Percentiles rank a stretch among this genome's conserved stretches.
phyloP scores from a whole-genome alignment of 2,329 filamentous ascomycete genomes.

The Ophiocordyceps unilateralis region DNA sequence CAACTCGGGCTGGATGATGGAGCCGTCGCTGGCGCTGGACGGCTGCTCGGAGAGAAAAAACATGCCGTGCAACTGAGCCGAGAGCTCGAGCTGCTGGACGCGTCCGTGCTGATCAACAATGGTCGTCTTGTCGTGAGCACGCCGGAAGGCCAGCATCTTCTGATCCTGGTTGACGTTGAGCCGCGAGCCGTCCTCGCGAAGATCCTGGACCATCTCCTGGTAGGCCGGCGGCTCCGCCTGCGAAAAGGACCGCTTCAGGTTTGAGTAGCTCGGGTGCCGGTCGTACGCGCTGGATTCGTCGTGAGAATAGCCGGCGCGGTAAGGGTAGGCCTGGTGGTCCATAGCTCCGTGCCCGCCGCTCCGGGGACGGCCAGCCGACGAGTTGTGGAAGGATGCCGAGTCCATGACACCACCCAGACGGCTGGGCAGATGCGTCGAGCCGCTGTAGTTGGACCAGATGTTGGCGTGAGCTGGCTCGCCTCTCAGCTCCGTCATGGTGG shows the following conservation, averaged over 20 bases:
- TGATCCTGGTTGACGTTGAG: conserved; percentile 42
- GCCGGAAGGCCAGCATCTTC: conserved; percentile 41
- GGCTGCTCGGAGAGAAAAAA: conserved; percentile 75
- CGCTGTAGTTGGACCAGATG: conserved; percentile 41
- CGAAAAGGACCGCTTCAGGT: conserved; percentile 39
- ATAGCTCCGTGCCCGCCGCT: conserved; percentile 28
- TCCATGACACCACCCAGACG: conserved; percentile 35
- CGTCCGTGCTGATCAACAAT: conserved; percentile 41
- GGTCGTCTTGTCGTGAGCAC: conserved; percentile 40
- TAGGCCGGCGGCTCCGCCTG: conserved; percentile 37
- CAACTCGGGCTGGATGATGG: conserved; percentile 55
- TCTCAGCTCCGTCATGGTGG: conserved; percentile 47
- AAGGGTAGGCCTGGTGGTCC: conserved; percentile 29
- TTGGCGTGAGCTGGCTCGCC: conserved; percentile 37
- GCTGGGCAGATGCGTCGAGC: conserved; percentile 33
- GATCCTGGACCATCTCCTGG: conserved; percentile 43
- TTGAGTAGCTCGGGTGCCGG: conserved; percentile 33
- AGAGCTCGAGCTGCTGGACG: conserved; percentile 43
- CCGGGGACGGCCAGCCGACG: conserved; percentile 29
- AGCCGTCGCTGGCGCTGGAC: conserved; percentile 39
- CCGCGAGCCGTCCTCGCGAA: conserved; percentile 40
- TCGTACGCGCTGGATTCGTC: conserved; percentile 38
- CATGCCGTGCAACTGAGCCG: conserved; percentile 72
- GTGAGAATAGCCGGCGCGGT: conserved; percentile 31
- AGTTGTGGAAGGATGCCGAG: conserved; percentile 23